phyloP scores from a whole-genome alignment of 805 yeast genomes.

The Candida adriatica region DNA sequence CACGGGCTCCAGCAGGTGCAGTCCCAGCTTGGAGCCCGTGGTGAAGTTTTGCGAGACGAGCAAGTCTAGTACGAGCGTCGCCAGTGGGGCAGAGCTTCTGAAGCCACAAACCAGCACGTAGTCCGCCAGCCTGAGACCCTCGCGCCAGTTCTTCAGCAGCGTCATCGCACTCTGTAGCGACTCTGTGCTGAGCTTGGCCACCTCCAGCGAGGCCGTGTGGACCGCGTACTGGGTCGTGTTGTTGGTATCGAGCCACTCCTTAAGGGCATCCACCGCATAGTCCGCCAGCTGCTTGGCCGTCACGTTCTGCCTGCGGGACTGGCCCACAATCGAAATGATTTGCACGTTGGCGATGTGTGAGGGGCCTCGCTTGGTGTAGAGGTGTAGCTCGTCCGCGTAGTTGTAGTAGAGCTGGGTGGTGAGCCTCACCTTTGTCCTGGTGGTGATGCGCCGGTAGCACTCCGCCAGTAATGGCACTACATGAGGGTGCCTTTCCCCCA shows the following conservation, averaged over 20 bases:
- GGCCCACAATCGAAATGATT: constrained; percentile 28
- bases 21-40: constrained; percentile 21
- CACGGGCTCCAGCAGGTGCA: constrained; percentile 31
- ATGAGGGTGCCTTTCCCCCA: constrained; percentile 1
- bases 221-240: constrained; percentile 9
- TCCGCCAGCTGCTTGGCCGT: constrained; percentile 19
- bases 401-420: constrained; percentile 32
- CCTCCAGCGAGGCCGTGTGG: constrained; percentile 28
- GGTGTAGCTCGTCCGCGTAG: constrained; percentile 29
- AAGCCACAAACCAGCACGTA: constrained; percentile 43
- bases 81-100: constrained; percentile 48
- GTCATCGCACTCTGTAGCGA: constrained; percentile 37
- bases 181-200: constrained; percentile 24
- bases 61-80: constrained; percentile 38
- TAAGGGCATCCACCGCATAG: constrained; percentile 24
- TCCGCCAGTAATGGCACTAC: constrained; percentile 19
- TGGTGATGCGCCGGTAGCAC: constrained; percentile 26
- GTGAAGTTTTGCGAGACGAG: constrained; percentile 29
- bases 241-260: constrained; percentile 15
- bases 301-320: constrained; percentile 18
- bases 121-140: constrained; percentile 40
- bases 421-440: constrained; percentile 28
- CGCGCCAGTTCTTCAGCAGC: constrained; percentile 43
- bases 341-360: constrained; percentile 21
- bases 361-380: constrained; percentile 26